Evolutionary conservation across 352 stramenopile genomes (phyloP).

Genomic region (Phytophthora tubulina): DNA sequence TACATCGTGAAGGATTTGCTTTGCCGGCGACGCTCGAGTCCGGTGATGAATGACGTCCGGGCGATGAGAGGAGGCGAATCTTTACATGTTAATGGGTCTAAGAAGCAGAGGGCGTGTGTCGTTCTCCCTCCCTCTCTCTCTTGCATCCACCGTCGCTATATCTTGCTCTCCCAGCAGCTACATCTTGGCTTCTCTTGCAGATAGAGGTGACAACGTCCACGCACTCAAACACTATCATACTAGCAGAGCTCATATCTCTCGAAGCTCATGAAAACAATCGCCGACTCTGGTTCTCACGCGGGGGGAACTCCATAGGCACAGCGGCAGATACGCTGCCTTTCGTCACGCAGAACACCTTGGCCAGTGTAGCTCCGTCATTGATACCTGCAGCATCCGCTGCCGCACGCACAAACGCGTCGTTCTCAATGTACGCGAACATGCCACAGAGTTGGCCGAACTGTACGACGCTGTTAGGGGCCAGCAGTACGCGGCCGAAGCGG

Average conservation of each 20-base stretch:
- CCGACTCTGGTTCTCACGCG: slow-evolving; percentile 41
- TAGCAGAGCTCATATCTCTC: slow-evolving; percentile 7
- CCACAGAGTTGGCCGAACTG: slow-evolving; percentile 57
- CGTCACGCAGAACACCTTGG: slow-evolving; percentile 50
- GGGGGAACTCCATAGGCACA: slow-evolving; percentile 54
- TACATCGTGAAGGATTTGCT: slow-evolving; percentile 16
- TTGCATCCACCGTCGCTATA: not conserved
- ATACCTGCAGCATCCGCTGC: slow-evolving; percentile 35
- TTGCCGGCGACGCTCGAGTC: not conserved
- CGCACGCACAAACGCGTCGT: slow-evolving; percentile 48
- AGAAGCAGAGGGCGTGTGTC: slow-evolving; percentile 10
- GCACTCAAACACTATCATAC: slow-evolving; percentile 42
- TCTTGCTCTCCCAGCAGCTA: slow-evolving; percentile 2
- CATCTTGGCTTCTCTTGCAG: not conserved
- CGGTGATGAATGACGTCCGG: not conserved
- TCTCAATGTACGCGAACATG: slow-evolving; percentile 56
- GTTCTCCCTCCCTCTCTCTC: slow-evolving; percentile 7
- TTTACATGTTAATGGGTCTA: slow-evolving; percentile 33
- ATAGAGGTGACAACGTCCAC: slow-evolving; percentile 17
- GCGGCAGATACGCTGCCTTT: slow-evolving; percentile 38
- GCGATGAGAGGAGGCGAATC: slow-evolving; percentile 6
- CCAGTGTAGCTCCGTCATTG: slow-evolving; percentile 34
- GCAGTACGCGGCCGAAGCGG: slow-evolving; percentile 42
- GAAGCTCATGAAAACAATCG: slow-evolving; percentile 45
- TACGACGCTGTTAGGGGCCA: slow-evolving; percentile 49